Evolutionary conservation across 1,139 yeast species (phyloP).

Genomic region (Geotrichum restrictum): DNA sequence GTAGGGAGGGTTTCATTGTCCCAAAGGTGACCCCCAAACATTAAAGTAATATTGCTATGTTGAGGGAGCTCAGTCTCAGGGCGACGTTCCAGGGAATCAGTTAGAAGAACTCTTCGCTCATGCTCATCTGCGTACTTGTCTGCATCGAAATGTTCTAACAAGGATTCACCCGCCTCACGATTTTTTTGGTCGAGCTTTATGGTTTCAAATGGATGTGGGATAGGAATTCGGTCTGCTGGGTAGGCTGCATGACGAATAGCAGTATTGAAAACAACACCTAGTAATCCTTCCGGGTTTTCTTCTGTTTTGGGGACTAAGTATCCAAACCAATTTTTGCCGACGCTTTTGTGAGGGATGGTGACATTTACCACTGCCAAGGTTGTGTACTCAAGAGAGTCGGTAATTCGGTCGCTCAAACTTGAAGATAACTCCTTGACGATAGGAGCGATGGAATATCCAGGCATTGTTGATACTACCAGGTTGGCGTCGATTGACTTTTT

Average conservation of each 20-base stretch:
- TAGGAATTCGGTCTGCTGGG: conserved; percentile 20
- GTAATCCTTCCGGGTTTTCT: conserved; percentile 55
- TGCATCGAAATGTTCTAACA: conserved; percentile 18
- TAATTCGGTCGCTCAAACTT: conserved; percentile 22
- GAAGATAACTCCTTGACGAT: conserved; percentile 21
- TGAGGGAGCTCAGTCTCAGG: conserved; percentile 17
- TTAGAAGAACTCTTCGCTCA: conserved; percentile 11
- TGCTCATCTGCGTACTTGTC: conserved; percentile 17
- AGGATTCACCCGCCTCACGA: conserved; percentile 16
- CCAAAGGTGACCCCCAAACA: conserved; percentile 83
- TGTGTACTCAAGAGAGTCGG: conserved; percentile 30
- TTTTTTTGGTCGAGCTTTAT: conserved; percentile 16
- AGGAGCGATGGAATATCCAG: conserved; percentile 28
- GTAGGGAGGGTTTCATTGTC: conserved; percentile 45
- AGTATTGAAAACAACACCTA: conserved; percentile 90
- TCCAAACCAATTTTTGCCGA: conserved; percentile 66
- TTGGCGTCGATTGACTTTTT: conserved; percentile 21
- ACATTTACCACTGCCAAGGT: conserved; percentile 40
- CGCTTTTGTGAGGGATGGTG: conserved; percentile 31
- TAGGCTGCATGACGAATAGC: conserved; percentile 45
- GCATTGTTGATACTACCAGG: conserved; percentile 34
- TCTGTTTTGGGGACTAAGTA: conserved; percentile 67
- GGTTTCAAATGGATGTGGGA: conserved; percentile 19
- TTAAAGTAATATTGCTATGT: conserved; percentile 73
- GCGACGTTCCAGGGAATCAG: conserved; percentile 10